phyloP scores from a whole-genome alignment of 148 eudicot genomes.

The Diospyros lotus region DNA sequence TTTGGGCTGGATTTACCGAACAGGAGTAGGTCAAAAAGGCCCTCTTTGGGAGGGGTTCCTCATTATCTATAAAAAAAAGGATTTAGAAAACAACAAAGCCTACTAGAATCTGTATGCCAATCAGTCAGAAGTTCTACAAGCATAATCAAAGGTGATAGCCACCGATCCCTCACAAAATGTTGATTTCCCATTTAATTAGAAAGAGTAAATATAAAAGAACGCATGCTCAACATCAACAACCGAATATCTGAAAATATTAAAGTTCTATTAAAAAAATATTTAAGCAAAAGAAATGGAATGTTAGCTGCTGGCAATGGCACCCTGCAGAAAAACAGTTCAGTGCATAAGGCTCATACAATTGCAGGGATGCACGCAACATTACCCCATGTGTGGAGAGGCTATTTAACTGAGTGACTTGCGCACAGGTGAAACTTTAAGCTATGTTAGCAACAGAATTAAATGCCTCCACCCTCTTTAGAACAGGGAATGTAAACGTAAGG shows the following conservation, averaged over 20 bases:
- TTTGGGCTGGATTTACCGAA: no score
- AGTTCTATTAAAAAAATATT: background rate
- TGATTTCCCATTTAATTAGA: background rate
- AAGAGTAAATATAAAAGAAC: background rate
- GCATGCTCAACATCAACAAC: background rate
- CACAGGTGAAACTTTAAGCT: background rate
- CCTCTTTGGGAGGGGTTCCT: no score
- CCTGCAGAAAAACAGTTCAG: background rate
- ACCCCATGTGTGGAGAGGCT: no score
- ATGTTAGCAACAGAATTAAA: background rate
- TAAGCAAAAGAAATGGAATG: no score
- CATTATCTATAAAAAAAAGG: background rate
- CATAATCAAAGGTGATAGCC: background rate
- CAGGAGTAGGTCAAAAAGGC: no score
- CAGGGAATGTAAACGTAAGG: no score
- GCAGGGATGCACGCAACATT: no score
- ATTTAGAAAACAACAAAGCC: slow-evolving; percentile 1
- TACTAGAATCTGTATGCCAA: background rate
- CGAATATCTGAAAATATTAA: background rate
- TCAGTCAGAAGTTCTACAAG: background rate
- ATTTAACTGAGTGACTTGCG: no score
- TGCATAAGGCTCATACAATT: no score
- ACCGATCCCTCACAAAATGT: background rate
- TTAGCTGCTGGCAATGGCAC: background rate
- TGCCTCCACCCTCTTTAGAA: background rate